These are phyloP conservation scores for Geranium incanum DNA, from an alignment of 441 rosid genomes.

Conservation along the genomic window DNA sequence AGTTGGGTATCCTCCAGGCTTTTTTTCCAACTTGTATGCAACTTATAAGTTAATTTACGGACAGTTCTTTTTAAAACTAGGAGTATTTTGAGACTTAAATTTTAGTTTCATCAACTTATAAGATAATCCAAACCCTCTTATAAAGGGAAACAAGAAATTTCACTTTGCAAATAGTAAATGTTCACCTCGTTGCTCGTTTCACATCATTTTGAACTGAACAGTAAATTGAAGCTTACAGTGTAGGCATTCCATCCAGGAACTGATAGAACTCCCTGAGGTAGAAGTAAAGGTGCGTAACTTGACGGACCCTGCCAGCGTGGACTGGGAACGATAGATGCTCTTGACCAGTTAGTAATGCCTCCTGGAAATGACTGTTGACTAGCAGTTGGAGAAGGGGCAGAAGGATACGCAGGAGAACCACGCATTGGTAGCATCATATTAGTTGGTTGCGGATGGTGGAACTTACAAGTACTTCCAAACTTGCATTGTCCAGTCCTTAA, in stretches of 20 bases:
- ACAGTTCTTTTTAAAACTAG: no score
- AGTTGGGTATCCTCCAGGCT: no score
- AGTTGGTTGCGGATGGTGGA: conserved; percentile 90
- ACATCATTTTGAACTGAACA: conserved; percentile 13
- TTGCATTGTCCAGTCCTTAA: conserved; percentile 97
- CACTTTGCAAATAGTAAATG: not conserved
- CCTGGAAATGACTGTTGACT: conserved; percentile 77
- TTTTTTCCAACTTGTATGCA: no score
- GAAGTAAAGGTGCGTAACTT: conserved; percentile 63
- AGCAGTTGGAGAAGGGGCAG: conserved; percentile 62
- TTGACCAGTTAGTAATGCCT: conserved; percentile 73
- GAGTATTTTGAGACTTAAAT: no score
- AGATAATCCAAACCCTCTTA: not conserved
- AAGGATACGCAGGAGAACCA: conserved; percentile 69
- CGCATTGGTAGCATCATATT: conserved; percentile 72
- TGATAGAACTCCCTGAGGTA: conserved; percentile 88
- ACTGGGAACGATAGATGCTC: conserved; percentile 80
- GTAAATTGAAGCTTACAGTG: conserved; percentile 50
- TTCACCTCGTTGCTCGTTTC: not conserved
- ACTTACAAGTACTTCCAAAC: conserved; percentile 89
- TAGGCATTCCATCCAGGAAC: conserved; percentile 94
- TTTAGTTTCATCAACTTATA: no score
- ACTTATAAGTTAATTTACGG: no score
- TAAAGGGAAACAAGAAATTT: not conserved
- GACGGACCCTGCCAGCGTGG: conserved; percentile 99